Conservation (phyloP, 2,329 filamentous ascomycete genomes). For the Penicillium sumatraense region DNA sequence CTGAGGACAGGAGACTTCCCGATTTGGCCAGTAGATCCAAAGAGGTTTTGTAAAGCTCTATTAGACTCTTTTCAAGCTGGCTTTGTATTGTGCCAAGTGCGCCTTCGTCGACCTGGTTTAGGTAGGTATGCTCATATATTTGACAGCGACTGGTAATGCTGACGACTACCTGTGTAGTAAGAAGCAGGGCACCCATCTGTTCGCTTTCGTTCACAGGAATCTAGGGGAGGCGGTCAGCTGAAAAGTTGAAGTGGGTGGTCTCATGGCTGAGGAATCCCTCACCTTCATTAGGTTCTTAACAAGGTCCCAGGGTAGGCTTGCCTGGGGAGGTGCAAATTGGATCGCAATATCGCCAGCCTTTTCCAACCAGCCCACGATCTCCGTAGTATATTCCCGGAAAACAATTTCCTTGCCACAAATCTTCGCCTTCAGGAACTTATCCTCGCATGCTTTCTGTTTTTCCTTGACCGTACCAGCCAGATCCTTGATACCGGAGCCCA, state of each 20-base stretch:
- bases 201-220: conserved; percentile 32
- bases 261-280: conserved; percentile 13
- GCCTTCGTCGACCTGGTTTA: neutral
- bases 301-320: conserved; percentile 36
- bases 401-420: conserved; percentile 11
- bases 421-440: conserved; percentile 14
- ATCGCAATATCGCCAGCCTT: conserved; percentile 32
- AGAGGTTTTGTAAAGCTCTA: conserved; percentile 1
- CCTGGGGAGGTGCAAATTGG: conserved; percentile 38
- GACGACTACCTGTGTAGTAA: conserved; percentile 15
- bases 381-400: conserved; percentile 16
- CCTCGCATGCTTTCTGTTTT: conserved; percentile 12
- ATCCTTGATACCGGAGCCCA: conserved; percentile 5
- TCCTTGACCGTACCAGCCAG: conserved; percentile 5
- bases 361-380: conserved; percentile 15
- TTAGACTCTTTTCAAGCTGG: neutral
- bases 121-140: conserved; percentile 18
- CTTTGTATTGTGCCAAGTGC: no score
- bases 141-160: conserved; percentile 17
- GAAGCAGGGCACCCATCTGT: conserved; percentile 24
- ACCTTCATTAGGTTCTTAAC: conserved; percentile 16
- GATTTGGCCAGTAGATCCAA: conserved; percentile 10
- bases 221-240: conserved; percentile 13
- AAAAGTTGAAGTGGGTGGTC: no score
- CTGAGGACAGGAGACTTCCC: neutral